Evolutionary conservation across 495 filamentous ascomycete species (phyloP), one percentile per base, ranked within the genome.

Genomic region (Xylaria sp.): DNA sequence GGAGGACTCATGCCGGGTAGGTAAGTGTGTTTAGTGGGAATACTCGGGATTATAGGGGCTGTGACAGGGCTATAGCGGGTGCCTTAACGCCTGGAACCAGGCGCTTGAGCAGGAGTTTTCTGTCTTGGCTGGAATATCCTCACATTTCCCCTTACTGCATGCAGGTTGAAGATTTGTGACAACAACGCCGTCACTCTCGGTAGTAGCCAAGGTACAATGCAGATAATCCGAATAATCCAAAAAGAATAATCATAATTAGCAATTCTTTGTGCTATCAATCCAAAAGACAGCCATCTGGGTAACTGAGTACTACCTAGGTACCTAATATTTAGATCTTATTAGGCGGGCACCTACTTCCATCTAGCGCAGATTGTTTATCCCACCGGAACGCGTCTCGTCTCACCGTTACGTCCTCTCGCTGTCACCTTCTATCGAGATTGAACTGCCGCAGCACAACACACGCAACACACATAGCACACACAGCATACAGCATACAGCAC

Each of bases 311-410:
- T 35, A 58, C 53, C 53, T 31, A 17, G 53, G 5, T 31, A 33
- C 29, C 3, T 52, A 52, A 14, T 52, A 50, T 5, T 31, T 26
- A n/a, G 37, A 31, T 19, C 41, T 48, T 48, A 46, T 64, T 8
- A 40, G 40, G 61, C 41, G 37, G 57, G 57, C 57, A 59, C 31
- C 31, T 37, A n/a, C 17, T 8, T 17, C 44, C 44, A 9, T 21
- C 31, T 33, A 33, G 33, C n/a, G 6, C 12, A 37, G 33, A 33
- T 29, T 43, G 37, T 62, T 62, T 43, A 59, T 62, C 35, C 0
- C 37, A 62, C 37, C 59, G 37, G 12, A 61, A 62, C 59, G 59
- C 59, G 59, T 62, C 59, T 62, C 59, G 37, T 62, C 59, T 62
- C 17, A 59, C 57, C 31, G 33, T 59, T 31, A 29, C 52, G 24